Percentiles rank a stretch among this genome's conserved stretches.
These are phyloP conservation scores for Linanthus parryae DNA, from an alignment of 148 eudicot species.

Conservation along the genomic window DNA sequence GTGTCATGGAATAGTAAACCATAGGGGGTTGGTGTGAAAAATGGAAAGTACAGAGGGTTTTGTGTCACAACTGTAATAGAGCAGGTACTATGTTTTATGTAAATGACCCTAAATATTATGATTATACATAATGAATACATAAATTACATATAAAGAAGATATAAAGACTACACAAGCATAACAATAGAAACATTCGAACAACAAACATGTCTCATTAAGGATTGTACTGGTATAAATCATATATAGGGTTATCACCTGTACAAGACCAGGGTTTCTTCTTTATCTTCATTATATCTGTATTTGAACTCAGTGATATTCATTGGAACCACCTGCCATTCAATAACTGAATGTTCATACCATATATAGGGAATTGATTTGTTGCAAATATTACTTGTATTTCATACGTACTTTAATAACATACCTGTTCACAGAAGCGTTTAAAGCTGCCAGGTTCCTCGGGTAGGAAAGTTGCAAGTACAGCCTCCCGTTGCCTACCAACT, in stretches of 20 bases:
- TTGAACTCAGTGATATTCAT: conserved; percentile 90
- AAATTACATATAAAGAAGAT: too few relatives aligned
- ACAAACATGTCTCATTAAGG: too few relatives aligned
- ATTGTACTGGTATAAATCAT: too few relatives aligned
- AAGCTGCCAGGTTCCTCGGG: conserved; percentile 82
- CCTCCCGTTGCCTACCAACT: conserved; percentile 87
- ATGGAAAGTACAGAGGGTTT: too few relatives aligned
- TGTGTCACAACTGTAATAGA: too few relatives aligned
- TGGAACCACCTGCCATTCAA: conserved; percentile 59
- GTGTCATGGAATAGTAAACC: too few relatives aligned
- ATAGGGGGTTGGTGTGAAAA: too few relatives aligned
- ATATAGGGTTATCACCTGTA: conserved; percentile 72
- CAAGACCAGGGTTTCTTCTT: conserved; percentile 59
- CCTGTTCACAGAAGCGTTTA: conserved; percentile 67
- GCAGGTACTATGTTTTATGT: too few relatives aligned
- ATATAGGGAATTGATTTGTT: neutral
- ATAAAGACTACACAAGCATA: too few relatives aligned
- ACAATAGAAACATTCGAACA: too few relatives aligned
- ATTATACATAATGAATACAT: too few relatives aligned
- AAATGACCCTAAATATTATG: too few relatives aligned
- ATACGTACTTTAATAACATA: conserved; percentile 28
- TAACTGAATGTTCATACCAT: neutral
- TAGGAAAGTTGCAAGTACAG: conserved; percentile 83
- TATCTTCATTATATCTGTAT: conserved; percentile 54
- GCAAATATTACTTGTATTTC: neutral